Base-by-base conservation (phyloP, 768 basidiomycete species). In the Boletus eberwhitei region DNA sequence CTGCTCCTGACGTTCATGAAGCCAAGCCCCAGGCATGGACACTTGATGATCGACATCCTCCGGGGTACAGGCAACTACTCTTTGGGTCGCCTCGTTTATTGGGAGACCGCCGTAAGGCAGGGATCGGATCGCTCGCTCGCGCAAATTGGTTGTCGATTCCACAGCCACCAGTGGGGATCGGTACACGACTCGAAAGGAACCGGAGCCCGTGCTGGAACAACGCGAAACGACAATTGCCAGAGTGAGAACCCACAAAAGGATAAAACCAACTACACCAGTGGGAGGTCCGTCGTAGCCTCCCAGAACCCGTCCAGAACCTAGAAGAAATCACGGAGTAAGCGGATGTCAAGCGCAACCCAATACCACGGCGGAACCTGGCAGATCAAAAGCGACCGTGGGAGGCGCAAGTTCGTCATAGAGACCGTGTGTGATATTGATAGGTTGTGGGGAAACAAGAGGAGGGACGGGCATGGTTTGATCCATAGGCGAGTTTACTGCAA, bases 1-100 rank as follows among this genome's bases (percentile, higher is more conserved):
- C 16, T 47, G 47, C 39, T 32, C 32, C 8, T 2, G 41, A 42
- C 21, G 32, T 34, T 37, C 52, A 2, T n/a, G 5, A n/a, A 46
- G 7, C 55, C 64, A 57, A 4, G 59, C 29, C 0, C 56, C 52
- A 19, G 56, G 41, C 37, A 56, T 53, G 17, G 35, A 17, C 17
- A 3, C 12, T 48, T 36, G 44, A n/a, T 11, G 35, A 7, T 13
- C 36, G 22, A 37, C 21, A 22, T 42, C 35, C 40, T 29, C 38
- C 2, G 11, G 8, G 5, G 14, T 19, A 29, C 38, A n/a, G 5
- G 17, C 0, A n/a, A 22, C 7, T 29, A 31, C 16, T 7, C 17
- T 0, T 4, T 7, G 40, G 13, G 12, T 34, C 34, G 5, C 29
- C 4, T 45, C 14, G 11, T 37, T 2, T 8, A 5, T 32, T 4